Percentiles rank a stretch among this genome's conserved stretches.
Conservation (phyloP, 2,329 filamentous ascomycete genomes). For the Penicillium sp. region DNA sequence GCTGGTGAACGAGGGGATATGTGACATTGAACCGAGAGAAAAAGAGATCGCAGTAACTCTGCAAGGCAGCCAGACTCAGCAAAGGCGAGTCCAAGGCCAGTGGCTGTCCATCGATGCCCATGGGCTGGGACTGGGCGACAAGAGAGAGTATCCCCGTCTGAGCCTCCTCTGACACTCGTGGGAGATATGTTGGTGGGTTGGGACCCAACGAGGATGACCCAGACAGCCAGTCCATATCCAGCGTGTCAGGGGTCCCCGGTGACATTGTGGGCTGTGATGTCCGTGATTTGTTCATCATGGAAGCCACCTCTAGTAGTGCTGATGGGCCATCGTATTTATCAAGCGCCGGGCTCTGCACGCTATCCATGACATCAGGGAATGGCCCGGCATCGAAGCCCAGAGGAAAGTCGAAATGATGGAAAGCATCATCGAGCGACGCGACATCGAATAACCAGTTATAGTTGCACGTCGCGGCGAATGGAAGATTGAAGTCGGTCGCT, state of each 20-base stretch:
- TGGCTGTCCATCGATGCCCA: constrained; percentile 48
- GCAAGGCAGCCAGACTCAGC: constrained; percentile 51
- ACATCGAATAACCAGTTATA: constrained; percentile 62
- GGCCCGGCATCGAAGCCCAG: constrained; percentile 24
- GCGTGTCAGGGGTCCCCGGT: constrained; percentile 7
- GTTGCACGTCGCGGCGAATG: constrained; percentile 61
- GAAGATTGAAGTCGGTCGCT: constrained; percentile 63
- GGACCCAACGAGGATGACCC: constrained; percentile 13
- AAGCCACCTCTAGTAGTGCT: constrained; percentile 24
- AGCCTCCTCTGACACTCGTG: constrained; percentile 32
- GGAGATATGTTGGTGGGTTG: constrained; percentile 15
- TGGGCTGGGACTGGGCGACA: constrained; percentile 51
- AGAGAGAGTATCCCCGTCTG: constrained; percentile 48
- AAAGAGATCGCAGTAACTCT: constrained; percentile 58
- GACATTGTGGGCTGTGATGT: constrained; percentile 2
- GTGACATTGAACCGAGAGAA: constrained; percentile 60
- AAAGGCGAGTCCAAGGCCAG: constrained; percentile 53
- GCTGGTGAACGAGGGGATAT: constrained; percentile 59
- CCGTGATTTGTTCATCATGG: constrained; percentile 20
- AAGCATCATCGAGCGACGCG: constrained; percentile 38
- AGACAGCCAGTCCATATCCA: constrained; percentile 32
- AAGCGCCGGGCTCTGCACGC: neutral
- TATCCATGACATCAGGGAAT: constrained; percentile 19
- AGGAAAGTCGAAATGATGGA: constrained; percentile 27
- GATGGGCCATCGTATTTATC: constrained; percentile 24